phyloP scores from a whole-genome alignment of 164 flowering plant species.

The Liriodendron chinense region DNA sequence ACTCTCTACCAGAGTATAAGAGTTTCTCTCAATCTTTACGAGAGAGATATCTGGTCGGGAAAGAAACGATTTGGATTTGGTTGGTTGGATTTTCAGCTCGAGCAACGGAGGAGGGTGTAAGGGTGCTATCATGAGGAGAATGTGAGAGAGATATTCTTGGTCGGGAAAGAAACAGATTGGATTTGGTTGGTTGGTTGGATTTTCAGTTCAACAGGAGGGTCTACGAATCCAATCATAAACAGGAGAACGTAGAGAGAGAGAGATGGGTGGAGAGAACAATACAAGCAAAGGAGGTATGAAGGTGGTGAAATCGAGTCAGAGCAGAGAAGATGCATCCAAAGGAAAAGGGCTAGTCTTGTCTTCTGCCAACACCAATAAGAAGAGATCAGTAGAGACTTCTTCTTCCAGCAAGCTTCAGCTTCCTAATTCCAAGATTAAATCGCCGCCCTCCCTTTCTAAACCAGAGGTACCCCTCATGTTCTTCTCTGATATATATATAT shows the following conservation, averaged over 20 bases:
- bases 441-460: neutral
- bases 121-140: no score
- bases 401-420: neutral
- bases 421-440: conserved; percentile 1
- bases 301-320: conserved; percentile 4
- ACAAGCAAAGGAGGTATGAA: neutral
- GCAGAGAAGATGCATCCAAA: neutral
- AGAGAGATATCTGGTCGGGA: no score
- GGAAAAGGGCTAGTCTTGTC: neutral
- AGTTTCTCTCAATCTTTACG: no score
- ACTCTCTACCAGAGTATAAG: no score
- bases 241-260: neutral
- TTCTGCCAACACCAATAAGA: neutral
- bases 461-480: neutral
- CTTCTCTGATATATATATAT: no score
- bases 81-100: no score
- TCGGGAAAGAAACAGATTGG: no score
- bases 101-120: no score
- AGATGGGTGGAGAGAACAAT: neutral
- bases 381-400: neutral
- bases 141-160: no score
- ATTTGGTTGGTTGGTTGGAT: no score
- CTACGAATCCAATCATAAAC: neutral
- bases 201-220: neutral
- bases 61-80: no score